Conservation (phyloP, 2,329 filamentous ascomycete genomes). For the Epichloe gansuensis region DNA sequence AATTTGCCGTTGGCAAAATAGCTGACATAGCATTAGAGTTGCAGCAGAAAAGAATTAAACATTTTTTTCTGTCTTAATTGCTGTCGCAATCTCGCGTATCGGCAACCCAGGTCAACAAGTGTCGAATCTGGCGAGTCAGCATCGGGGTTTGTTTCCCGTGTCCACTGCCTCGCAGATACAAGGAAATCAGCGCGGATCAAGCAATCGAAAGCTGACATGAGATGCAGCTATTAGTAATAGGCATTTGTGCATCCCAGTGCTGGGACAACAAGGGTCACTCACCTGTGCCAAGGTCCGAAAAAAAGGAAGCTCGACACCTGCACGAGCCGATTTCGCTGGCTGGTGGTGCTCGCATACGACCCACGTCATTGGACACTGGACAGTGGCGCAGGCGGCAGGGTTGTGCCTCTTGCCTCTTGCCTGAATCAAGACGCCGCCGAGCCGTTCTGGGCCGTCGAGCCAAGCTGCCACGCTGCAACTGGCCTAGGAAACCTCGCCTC, state of each 20-base stretch:
- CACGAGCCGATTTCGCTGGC: conserved; percentile 13
- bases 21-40: no score
- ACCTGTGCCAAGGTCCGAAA: neutral
- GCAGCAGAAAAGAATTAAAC: no score
- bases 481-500: no score
- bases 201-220: neutral
- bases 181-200: neutral
- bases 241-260: neutral
- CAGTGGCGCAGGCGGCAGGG: neutral
- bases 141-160: neutral
- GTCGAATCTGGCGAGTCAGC: neutral
- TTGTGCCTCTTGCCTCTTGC: no score
- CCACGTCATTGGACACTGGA: conserved; percentile 7
- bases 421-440: no score
- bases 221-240: neutral
- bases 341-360: conserved; percentile 1
- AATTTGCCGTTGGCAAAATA: no score
- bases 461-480: no score
- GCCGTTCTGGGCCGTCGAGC: no score
- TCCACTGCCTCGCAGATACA: neutral
- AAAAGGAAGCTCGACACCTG: neutral
- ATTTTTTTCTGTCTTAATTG: no score
- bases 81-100: neutral
- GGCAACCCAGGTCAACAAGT: neutral
- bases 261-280: neutral